phyloP scores from a whole-genome alignment of 2,329 filamentous ascomycete species.

The Epichloe scottii region DNA sequence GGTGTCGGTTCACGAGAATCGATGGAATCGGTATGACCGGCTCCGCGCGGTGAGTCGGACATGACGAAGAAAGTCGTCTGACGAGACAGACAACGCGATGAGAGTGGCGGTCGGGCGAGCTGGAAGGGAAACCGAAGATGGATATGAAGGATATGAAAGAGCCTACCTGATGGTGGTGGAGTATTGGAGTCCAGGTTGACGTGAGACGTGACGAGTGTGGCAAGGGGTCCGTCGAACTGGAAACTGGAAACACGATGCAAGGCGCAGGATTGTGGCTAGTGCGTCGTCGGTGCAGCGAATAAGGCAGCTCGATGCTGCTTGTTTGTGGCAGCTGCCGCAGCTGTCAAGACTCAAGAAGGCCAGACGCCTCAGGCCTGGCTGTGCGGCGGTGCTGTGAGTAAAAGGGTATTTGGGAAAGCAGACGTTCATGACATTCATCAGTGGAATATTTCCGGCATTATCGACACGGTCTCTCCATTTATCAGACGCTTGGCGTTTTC shows the following conservation, averaged over 20 bases:
- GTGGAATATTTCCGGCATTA: too few relatives aligned
- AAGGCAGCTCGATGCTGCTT: not conserved
- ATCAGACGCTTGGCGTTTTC: too few relatives aligned
- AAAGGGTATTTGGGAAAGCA: too few relatives aligned
- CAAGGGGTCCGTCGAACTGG: not conserved
- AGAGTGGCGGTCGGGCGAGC: not conserved
- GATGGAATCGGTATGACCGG: slow-evolving; percentile 39
- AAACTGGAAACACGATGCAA: not conserved
- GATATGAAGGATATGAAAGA: not conserved
- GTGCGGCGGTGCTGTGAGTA: too few relatives aligned
- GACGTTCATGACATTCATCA: too few relatives aligned
- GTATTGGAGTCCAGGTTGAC: too few relatives aligned
- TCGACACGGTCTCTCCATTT: too few relatives aligned
- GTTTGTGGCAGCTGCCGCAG: too few relatives aligned
- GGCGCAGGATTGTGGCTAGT: not conserved
- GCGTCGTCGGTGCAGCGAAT: not conserved
- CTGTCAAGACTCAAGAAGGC: too few relatives aligned
- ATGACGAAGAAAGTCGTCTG: slow-evolving; percentile 22
- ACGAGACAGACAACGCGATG: not conserved
- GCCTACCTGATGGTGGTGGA: not conserved
- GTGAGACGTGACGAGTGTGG: not conserved
- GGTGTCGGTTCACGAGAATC: slow-evolving; percentile 39
- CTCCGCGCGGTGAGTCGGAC: slow-evolving; percentile 33
- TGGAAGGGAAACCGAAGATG: not conserved
- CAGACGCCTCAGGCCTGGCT: too few relatives aligned